Evolutionary conservation across 768 basidiomycete genomes (phyloP), one percentile per base, ranked within the genome.

Genomic region (Trametes elegans): DNA sequence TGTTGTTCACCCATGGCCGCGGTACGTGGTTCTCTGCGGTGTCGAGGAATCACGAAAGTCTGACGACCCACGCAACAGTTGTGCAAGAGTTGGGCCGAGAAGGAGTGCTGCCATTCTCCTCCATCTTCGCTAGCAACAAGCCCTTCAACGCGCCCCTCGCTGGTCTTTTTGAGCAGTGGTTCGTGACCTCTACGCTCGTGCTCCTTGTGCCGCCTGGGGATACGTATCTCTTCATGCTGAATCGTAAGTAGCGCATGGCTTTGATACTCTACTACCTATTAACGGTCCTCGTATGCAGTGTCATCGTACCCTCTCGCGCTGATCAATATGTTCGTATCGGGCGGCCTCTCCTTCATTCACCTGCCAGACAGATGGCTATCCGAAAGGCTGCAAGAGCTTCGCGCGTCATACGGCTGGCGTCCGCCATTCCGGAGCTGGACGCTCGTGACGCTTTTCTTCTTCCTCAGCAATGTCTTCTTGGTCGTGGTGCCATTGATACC

Each of bases 1-100:
- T 82, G 1, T 76, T 85, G 54, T 90, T 88, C 62, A 67, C 79
- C 1, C 84, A 88, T 64, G 83, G 84, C 13, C 74, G 87, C 76
- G 80, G 86, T 85, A 23, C 34, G 59, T 62, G 1, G 67, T 65
- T 41, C 64, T 6, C 9, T 36, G n/a, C 9, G 18, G 36, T 56
- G 14, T 14, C 13, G 18, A 19, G 7, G 28, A 3, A 11, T n/a
- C 18, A 26, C 13, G 18, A 27, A 24, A 8, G 18, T 7, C 40
- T 36, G 3, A 6, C 11, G 19, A n/a, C 29, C 11, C 18, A 7
- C n/a, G 8, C 16, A n/a, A 31, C 38, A 87, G 86, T 88, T 9
- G 78, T 87, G 8, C 88, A 89, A 64, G 87, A 88, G 66, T 74
- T 88, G 3, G 88, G 87, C 0, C 76, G 86, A 13, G 87, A 89